A percentile compares a stretch with the other conserved stretches of the same genome.
phyloP scores from a whole-genome alignment of 768 basidiomycete species.

The Psilocybe sp. region DNA sequence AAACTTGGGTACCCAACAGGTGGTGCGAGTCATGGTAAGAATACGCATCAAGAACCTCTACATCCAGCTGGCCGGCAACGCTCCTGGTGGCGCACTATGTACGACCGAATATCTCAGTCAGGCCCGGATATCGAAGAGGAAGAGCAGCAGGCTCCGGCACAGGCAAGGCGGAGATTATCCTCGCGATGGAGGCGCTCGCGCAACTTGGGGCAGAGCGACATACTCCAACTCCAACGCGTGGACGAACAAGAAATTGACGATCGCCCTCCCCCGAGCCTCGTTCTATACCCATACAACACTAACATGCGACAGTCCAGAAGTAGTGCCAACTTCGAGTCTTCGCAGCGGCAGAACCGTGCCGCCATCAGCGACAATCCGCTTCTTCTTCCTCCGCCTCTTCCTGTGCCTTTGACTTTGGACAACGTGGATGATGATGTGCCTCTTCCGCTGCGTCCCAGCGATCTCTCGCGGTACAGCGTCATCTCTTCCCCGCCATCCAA shows the following conservation, averaged over 20 bases:
- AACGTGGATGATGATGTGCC: no score
- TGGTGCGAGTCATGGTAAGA: slow-evolving; percentile 19
- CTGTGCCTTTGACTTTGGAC: no score
- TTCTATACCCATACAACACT: slow-evolving; percentile 4
- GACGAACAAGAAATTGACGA: slow-evolving; percentile 13
- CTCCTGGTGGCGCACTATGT: slow-evolving; percentile 60
- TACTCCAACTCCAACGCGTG: neutral
- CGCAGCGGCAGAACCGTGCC: no score
- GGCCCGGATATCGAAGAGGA: slow-evolving; percentile 28
- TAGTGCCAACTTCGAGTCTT: no score
- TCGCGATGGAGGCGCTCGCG: slow-evolving; percentile 13
- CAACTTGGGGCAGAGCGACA: no score
- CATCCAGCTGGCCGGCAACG: slow-evolving; percentile 24
- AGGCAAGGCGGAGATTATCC: neutral
- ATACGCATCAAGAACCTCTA: neutral
- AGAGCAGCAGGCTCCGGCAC: slow-evolving; percentile 14
- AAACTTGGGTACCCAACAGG: slow-evolving; percentile 42
- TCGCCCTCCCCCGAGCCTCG: slow-evolving; percentile 23
- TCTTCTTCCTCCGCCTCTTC: no score
- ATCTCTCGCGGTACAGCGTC: no score
- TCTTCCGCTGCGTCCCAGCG: no score
- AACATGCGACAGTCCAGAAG: no score
- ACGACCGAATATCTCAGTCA: slow-evolving; percentile 48
- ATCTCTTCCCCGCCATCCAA: no score
- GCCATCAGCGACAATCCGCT: no score